Percentiles rank a stretch among this genome's conserved stretches.
These are phyloP conservation scores for Septoria petroselini DNA, from an alignment of 2,329 filamentous ascomycete genomes.

Conservation along the genomic window DNA sequence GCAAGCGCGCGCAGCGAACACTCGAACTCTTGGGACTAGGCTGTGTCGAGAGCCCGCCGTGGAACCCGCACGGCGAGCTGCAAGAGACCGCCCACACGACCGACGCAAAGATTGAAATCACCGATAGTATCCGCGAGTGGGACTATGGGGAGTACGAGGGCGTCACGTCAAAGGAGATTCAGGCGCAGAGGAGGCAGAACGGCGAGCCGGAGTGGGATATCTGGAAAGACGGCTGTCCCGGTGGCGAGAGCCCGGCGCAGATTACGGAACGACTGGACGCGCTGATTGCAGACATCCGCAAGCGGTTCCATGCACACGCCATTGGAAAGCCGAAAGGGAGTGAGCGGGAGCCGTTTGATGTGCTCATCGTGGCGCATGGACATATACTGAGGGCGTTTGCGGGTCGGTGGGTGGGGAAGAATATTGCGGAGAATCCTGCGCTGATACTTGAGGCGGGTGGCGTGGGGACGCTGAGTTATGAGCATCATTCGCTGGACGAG, in stretches of 20 bases:
- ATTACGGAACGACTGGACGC: conserved; percentile 69
- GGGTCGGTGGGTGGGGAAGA: conserved; percentile 76
- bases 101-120: conserved; percentile 48
- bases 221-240: conserved; percentile 81
- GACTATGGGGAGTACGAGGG: conserved; percentile 64
- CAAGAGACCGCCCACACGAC: conserved; percentile 34
- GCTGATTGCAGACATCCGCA: conserved; percentile 71
- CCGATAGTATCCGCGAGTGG: conserved; percentile 58
- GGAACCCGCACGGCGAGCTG: conserved; percentile 45
- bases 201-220: conserved; percentile 72
- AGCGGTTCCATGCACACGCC: conserved; percentile 42
- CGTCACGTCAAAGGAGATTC: conserved; percentile 52
- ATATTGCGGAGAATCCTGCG: conserved; percentile 69
- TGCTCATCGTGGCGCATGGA: conserved; percentile 81
- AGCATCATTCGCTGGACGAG: conserved; percentile 50
- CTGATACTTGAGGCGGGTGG: conserved; percentile 71
- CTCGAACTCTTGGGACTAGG: conserved; percentile 81
- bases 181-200: conserved; percentile 43
- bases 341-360: conserved; percentile 54
- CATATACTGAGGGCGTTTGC: conserved; percentile 87
- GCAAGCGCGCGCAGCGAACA: conserved; percentile 80
- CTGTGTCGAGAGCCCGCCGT: conserved; percentile 64
- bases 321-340: conserved; percentile 53
- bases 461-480: conserved; percentile 52
- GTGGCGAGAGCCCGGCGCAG: conserved; percentile 68